phyloP scores from a whole-genome alignment of 768 basidiomycete genomes.

The Tulasnella sp. region DNA sequence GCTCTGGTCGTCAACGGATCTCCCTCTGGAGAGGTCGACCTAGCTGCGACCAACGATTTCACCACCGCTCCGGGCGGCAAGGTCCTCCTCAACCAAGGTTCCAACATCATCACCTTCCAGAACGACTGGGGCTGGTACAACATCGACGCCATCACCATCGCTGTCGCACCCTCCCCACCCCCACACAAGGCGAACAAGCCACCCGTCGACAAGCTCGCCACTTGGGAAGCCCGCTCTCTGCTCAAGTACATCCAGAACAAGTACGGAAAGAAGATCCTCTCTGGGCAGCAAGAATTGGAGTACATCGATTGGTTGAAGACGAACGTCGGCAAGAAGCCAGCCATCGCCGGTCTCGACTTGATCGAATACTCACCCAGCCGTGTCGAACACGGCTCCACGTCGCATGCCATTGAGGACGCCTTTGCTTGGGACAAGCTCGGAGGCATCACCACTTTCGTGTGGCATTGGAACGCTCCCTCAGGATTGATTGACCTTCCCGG shows the following conservation, averaged over 20 bases:
- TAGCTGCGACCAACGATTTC: background rate
- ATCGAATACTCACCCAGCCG: slow-evolving; percentile 27
- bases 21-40: background rate
- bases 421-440: slow-evolving; percentile 19
- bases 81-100: slow-evolving; percentile 22
- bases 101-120: slow-evolving; percentile 24
- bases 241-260: slow-evolving; percentile 24
- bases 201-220: slow-evolving; percentile 21
- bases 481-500: slow-evolving; percentile 22
- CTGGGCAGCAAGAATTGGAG: slow-evolving; percentile 26
- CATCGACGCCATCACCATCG: slow-evolving; percentile 23
- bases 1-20: background rate
- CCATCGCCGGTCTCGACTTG: slow-evolving; percentile 26
- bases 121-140: slow-evolving; percentile 28
- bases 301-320: slow-evolving; percentile 21
- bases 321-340: slow-evolving; percentile 27
- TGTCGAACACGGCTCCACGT: slow-evolving; percentile 15
- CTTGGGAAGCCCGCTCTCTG: slow-evolving; percentile 14
- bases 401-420: slow-evolving; percentile 24
- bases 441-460: slow-evolving; percentile 22
- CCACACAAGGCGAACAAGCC: slow-evolving; percentile 25
- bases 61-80: slow-evolving; percentile 21
- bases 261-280: slow-evolving; percentile 25
- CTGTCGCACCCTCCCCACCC: slow-evolving; percentile 12
- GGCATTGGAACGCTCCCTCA: slow-evolving; percentile 28